A percentile compares a stretch with the other conserved stretches of the same genome.
phyloP scores from a whole-genome alignment of 768 basidiomycete species.

The Imleria badia region DNA sequence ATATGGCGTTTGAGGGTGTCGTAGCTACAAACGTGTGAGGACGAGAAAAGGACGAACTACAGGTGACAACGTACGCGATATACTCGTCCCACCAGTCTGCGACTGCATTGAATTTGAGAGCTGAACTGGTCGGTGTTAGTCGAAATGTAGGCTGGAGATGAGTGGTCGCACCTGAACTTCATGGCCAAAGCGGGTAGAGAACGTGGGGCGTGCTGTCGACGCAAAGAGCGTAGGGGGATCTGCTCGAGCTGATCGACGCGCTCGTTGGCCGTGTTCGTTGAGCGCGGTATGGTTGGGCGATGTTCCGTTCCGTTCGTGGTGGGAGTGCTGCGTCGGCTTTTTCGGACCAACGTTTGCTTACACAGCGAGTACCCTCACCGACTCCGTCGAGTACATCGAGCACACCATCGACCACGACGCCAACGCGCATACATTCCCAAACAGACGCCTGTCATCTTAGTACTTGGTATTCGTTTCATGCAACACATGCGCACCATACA shows the following conservation, averaged over 20 bases:
- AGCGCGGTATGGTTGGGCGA: slow-evolving; percentile 8
- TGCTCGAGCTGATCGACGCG: slow-evolving; percentile 18
- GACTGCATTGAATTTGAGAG: slow-evolving; percentile 88
- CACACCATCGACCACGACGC: too few species aligned
- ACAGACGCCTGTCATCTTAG: too few species aligned
- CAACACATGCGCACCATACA: background rate
- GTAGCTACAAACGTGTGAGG: slow-evolving; percentile 49
- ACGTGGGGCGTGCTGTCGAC: background rate
- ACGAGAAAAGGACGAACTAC: background rate
- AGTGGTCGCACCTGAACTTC: slow-evolving; percentile 34
- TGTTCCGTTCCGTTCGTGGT: background rate
- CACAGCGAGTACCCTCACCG: background rate
- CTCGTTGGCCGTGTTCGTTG: background rate
- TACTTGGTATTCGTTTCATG: too few species aligned
- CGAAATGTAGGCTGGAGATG: background rate
- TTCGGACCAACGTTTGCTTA: background rate
- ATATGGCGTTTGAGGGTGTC: slow-evolving; percentile 82
- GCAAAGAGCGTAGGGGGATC: slow-evolving; percentile 24
- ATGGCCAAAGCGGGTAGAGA: slow-evolving; percentile 24
- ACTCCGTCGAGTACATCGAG: too few species aligned
- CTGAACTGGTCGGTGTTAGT: slow-evolving; percentile 48
- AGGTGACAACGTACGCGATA: slow-evolving; percentile 61
- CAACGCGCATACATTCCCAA: too few species aligned
- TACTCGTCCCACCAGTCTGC: slow-evolving; percentile 94
- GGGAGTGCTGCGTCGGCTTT: background rate